A percentile compares a stretch with the other conserved stretches of the same genome.
These are phyloP conservation scores for Borealophlyctis nickersoniae DNA, from an alignment of 192 early-diverging fungal species.

Conservation along the genomic window DNA sequence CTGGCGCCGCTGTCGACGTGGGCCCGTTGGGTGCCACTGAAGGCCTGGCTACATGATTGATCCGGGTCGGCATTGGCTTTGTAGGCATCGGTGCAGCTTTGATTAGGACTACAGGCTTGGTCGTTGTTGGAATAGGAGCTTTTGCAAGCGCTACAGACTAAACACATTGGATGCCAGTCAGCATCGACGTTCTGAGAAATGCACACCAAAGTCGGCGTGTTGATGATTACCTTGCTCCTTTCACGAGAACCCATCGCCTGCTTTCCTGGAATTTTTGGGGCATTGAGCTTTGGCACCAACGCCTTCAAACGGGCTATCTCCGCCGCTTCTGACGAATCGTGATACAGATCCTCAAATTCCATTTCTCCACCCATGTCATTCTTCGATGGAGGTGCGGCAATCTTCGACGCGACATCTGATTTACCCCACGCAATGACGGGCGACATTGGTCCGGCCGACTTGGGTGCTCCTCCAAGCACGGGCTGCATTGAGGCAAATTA, in stretches of 20 bases:
- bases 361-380: not conserved
- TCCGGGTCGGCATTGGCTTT: conserved; percentile 3
- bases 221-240: conserved; percentile 25
- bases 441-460: not conserved
- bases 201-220: too few relatives aligned
- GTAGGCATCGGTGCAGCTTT: not conserved
- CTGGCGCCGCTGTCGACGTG: conserved; percentile 3
- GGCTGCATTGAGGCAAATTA: not conserved
- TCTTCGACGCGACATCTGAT: conserved; percentile 22
- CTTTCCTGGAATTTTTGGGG: conserved; percentile 20
- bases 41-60: not conserved
- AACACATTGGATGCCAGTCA: not conserved
- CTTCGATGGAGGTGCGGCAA: conserved; percentile 9
- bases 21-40: not conserved
- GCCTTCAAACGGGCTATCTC: conserved; percentile 30
- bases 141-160: too few relatives aligned
- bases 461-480: not conserved
- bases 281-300: conserved; percentile 22
- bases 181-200: not conserved
- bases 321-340: conserved; percentile 30
- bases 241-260: conserved; percentile 7
- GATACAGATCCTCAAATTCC: conserved; percentile 1
- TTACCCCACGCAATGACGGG: conserved; percentile 26
- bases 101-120: too few relatives aligned
- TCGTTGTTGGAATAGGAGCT: too few relatives aligned